phyloP scores from a whole-genome alignment of 441 rosid species.

The Aleurites moluccanus region DNA sequence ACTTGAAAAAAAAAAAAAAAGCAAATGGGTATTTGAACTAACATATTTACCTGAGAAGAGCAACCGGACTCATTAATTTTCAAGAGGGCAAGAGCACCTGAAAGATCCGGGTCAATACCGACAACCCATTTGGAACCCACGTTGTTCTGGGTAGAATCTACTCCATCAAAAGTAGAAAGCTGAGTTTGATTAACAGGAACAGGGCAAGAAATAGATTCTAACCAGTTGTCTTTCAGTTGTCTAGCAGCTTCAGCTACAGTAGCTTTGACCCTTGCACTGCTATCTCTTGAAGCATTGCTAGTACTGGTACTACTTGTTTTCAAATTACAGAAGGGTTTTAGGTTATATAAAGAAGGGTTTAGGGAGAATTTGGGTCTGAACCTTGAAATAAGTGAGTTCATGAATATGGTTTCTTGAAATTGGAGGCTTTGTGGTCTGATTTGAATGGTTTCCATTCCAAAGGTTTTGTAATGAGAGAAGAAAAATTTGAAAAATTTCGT shows the following conservation, averaged over 20 bases:
- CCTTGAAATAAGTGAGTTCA: slow-evolving; percentile 11
- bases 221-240: slow-evolving; percentile 64
- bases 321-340: slow-evolving; percentile 9
- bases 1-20: neutral
- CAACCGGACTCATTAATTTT: slow-evolving; percentile 44
- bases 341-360: neutral
- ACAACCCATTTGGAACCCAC: slow-evolving; percentile 48
- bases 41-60: slow-evolving; percentile 53
- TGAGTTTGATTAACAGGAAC: slow-evolving; percentile 16
- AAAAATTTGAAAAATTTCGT: too few relatives aligned
- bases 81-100: slow-evolving; percentile 76
- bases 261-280: slow-evolving; percentile 19
- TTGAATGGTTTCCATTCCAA: slow-evolving; percentile 23
- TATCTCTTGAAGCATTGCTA: slow-evolving; percentile 3
- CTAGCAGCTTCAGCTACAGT: slow-evolving; percentile 37
- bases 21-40: neutral
- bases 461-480: neutral
- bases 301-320: neutral
- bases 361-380: neutral
- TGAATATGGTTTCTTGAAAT: slow-evolving; percentile 5
- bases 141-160: slow-evolving; percentile 16
- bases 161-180: neutral
- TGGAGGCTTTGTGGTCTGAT: slow-evolving; percentile 5
- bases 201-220: slow-evolving; percentile 67
- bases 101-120: slow-evolving; percentile 81